Evolutionary conservation across 768 basidiomycete species (phyloP).

Genomic region (Aureoboletus auriporus): DNA sequence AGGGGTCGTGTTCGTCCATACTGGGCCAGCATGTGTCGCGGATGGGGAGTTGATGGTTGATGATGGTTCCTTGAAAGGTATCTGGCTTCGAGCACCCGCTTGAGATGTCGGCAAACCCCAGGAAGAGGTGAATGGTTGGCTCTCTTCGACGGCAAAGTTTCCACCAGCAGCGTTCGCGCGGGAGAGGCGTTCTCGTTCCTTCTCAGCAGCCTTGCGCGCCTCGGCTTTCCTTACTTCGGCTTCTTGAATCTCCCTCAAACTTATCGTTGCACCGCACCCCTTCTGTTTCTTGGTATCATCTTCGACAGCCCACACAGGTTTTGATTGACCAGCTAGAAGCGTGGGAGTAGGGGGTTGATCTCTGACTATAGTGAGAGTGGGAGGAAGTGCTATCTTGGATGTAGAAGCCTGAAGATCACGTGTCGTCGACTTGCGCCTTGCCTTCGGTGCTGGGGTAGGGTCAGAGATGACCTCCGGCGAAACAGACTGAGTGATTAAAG

Average conservation of each 20-base stretch:
- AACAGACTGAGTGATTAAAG: slow-evolving; percentile 3
- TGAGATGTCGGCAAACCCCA: slow-evolving; percentile 91
- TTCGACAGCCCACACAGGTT: slow-evolving; percentile 64
- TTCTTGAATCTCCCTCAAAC: slow-evolving; percentile 93
- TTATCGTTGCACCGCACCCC: slow-evolving; percentile 44
- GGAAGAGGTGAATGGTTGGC: slow-evolving; percentile 61
- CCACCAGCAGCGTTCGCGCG: slow-evolving; percentile 38
- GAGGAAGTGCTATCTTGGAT: slow-evolving; percentile 13
- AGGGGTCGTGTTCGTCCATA: slow-evolving; percentile 71
- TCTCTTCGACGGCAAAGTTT: slow-evolving; percentile 46
- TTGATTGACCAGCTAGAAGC: slow-evolving; percentile 30
- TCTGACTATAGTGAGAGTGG: slow-evolving; percentile 7
- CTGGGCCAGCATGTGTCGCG: slow-evolving; percentile 38
- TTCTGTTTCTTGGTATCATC: slow-evolving; percentile 62
- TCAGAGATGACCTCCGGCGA: slow-evolving; percentile 10
- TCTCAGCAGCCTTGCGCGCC: slow-evolving; percentile 68
- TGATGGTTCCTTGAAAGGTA: slow-evolving; percentile 41
- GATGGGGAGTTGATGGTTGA: slow-evolving; percentile 24
- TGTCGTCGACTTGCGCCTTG: slow-evolving; percentile 25
- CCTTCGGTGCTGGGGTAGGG: slow-evolving; percentile 17
- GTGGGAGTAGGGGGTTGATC: slow-evolving; percentile 23
- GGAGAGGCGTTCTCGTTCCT: slow-evolving; percentile 61
- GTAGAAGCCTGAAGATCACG: slow-evolving; percentile 22
- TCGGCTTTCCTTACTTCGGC: slow-evolving; percentile 82
- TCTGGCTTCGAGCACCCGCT: slow-evolving; percentile 47